These are phyloP conservation scores for Arthroderma sp. DNA, from an alignment of 2,329 filamentous ascomycete genomes.

Conservation along the genomic window DNA sequence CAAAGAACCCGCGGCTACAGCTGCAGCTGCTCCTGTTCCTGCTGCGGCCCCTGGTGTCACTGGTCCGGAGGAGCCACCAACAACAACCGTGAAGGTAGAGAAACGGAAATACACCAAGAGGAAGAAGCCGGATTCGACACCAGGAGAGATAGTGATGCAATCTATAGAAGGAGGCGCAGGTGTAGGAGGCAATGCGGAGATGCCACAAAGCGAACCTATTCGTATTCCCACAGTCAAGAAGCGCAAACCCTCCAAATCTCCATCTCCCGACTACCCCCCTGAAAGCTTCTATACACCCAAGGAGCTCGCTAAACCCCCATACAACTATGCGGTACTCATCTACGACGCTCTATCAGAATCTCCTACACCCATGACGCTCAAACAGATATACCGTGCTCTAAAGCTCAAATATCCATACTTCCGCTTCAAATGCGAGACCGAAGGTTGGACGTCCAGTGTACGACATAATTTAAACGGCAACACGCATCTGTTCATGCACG, in stretches of 20 bases:
- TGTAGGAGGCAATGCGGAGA: constrained; percentile 17
- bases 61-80: constrained; percentile 22
- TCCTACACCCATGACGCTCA: constrained; percentile 47
- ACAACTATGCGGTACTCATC: constrained; percentile 53
- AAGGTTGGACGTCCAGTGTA: constrained; percentile 56
- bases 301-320: constrained; percentile 49
- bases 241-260: constrained; percentile 45
- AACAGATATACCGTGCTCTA: constrained; percentile 54
- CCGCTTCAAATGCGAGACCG: constrained; percentile 50
- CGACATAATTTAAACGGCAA: constrained; percentile 51
- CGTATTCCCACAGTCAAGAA: constrained; percentile 38
- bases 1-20: constrained; percentile 18
- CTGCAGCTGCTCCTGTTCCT: background rate
- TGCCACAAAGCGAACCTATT: constrained; percentile 31
- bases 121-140: constrained; percentile 33
- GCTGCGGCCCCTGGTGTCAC: constrained; percentile 3
- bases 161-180: constrained; percentile 30
- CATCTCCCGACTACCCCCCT: constrained; percentile 49
- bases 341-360: constrained; percentile 51
- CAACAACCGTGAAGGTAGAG: constrained; percentile 30
- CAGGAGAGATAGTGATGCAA: constrained; percentile 32
- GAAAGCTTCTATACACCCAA: constrained; percentile 50
- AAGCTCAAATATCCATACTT: constrained; percentile 52
- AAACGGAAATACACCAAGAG: constrained; percentile 40
- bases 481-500: constrained; percentile 47